A percentile compares a stretch with the other conserved stretches of the same genome.
Conservation (phyloP, 192 early-diverging fungal species). For the Coemansia sp. region DNA sequence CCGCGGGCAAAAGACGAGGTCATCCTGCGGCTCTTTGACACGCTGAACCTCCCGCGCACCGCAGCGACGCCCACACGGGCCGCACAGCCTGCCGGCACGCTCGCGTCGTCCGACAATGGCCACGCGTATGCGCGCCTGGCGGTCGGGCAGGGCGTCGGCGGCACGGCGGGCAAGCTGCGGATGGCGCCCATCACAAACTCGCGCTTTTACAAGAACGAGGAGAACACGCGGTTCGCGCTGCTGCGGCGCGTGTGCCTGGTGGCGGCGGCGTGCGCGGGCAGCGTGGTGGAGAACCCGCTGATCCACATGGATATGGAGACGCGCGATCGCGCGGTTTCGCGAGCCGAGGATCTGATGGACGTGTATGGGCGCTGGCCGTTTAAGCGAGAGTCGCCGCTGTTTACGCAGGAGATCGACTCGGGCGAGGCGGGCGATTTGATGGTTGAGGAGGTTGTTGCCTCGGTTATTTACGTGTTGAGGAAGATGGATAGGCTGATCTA, state of each 20-base stretch:
- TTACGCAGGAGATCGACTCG: slow-evolving; percentile 56
- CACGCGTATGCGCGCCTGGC: slow-evolving; percentile 3
- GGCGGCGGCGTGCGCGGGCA: slow-evolving; percentile 93
- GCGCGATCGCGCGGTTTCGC: slow-evolving; percentile 81
- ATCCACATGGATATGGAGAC: slow-evolving; percentile 78
- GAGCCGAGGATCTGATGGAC: slow-evolving; percentile 88
- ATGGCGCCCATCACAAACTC: slow-evolving; percentile 28
- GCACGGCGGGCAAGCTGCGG: slow-evolving; percentile 26
- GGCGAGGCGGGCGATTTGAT: slow-evolving; percentile 52
- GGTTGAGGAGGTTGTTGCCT: slow-evolving; percentile 68
- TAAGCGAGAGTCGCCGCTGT: slow-evolving; percentile 57
- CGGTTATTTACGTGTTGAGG: slow-evolving; percentile 82
- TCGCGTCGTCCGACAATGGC: background rate
- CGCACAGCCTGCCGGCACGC: slow-evolving; percentile 54
- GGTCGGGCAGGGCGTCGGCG: slow-evolving; percentile 40
- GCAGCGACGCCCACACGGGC: slow-evolving; percentile 53
- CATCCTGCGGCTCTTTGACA: slow-evolving; percentile 77
- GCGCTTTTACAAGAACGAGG: slow-evolving; percentile 35
- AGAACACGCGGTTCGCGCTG: slow-evolving; percentile 51
- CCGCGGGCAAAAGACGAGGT: slow-evolving; percentile 84
- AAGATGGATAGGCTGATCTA: slow-evolving; percentile 85
- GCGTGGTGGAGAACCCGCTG: slow-evolving; percentile 96
- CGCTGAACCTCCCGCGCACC: slow-evolving; percentile 68
- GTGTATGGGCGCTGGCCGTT: slow-evolving; percentile 79
- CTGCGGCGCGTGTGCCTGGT: slow-evolving; percentile 85